Conservation (phyloP, 768 basidiomycete genomes). For the Tylopilus cervinicoccineus region DNA sequence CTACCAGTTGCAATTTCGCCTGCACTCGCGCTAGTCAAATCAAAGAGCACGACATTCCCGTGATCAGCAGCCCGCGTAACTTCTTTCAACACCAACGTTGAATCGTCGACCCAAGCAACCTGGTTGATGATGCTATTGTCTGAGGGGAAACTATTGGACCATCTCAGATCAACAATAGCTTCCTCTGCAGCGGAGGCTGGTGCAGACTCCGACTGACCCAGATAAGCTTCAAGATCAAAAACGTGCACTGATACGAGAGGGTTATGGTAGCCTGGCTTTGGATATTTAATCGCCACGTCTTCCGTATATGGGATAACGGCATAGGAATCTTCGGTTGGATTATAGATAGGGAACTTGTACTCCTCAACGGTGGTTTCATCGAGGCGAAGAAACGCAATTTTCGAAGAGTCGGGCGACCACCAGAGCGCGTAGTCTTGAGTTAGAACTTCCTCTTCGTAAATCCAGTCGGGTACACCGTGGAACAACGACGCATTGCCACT, state of each 20-base stretch:
- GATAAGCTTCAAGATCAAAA: slow-evolving; percentile 67
- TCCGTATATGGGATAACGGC: slow-evolving; percentile 75
- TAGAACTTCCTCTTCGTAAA: slow-evolving; percentile 93
- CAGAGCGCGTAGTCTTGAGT: slow-evolving; percentile 70
- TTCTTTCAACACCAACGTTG: slow-evolving; percentile 77
- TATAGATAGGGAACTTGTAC: slow-evolving; percentile 88
- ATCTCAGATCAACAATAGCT: slow-evolving; percentile 56
- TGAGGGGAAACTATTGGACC: slow-evolving; percentile 54
- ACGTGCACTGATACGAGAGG: slow-evolving; percentile 81
- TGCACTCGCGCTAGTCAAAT: slow-evolving; percentile 36
- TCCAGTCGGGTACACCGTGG: slow-evolving; percentile 97
- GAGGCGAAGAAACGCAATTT: slow-evolving; percentile 78
- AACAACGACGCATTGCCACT: slow-evolving; percentile 83
- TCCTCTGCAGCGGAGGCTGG: slow-evolving; percentile 33
- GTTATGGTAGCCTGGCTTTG: slow-evolving; percentile 88
- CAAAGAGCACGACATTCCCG: slow-evolving; percentile 78
- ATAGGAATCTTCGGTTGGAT: slow-evolving; percentile 69
- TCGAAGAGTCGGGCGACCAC: slow-evolving; percentile 71
- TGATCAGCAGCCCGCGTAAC: slow-evolving; percentile 79
- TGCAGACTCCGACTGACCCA: slow-evolving; percentile 31
- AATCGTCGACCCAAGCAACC: slow-evolving; percentile 82
- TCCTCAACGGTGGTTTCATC: slow-evolving; percentile 88
- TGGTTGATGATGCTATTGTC: slow-evolving; percentile 74
- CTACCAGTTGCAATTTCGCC: slow-evolving; percentile 36
- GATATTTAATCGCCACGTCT: slow-evolving; percentile 66